phyloP scores from a whole-genome alignment of 805 yeast genomes.

The Sugiyamaella chiloensis region DNA sequence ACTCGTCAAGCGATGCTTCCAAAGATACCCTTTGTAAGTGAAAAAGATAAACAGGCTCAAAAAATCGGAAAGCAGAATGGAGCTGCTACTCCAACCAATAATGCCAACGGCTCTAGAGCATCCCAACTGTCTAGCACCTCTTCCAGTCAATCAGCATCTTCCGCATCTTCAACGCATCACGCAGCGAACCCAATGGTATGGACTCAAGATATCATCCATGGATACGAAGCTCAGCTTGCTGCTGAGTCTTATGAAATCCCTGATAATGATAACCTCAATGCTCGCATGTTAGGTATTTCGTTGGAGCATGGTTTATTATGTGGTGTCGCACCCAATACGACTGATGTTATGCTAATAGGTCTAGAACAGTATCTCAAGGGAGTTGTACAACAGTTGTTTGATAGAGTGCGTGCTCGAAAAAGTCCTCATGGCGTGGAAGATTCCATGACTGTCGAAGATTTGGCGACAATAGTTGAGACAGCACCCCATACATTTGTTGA shows the following conservation, averaged over 20 bases:
- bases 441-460: constrained; percentile 34
- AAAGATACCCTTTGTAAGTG: constrained; percentile 67
- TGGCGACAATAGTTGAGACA: constrained; percentile 31
- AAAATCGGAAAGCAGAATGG: constrained; percentile 5
- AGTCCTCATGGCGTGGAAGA: constrained; percentile 38
- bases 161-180: constrained; percentile 1
- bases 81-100: not conserved
- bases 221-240: constrained; percentile 76
- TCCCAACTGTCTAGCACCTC: not conserved
- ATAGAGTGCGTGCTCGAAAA: constrained; percentile 62
- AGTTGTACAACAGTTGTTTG: constrained; percentile 70
- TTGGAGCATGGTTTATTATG: constrained; percentile 89
- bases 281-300: constrained; percentile 74
- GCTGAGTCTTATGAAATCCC: constrained; percentile 80
- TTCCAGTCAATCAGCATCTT: constrained; percentile 2
- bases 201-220: constrained; percentile 90
- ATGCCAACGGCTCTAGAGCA: not conserved
- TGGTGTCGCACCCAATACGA: constrained; percentile 67
- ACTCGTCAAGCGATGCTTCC: constrained; percentile 61
- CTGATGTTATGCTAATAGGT: constrained; percentile 77
- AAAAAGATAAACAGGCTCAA: constrained; percentile 30
- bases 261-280: constrained; percentile 63
- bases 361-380: constrained; percentile 75
- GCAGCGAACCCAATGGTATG: constrained; percentile 49
- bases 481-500: constrained; percentile 38